phyloP scores from a whole-genome alignment of 1,284 basidiomycete species.

The Tranzscheliella williamsii region DNA sequence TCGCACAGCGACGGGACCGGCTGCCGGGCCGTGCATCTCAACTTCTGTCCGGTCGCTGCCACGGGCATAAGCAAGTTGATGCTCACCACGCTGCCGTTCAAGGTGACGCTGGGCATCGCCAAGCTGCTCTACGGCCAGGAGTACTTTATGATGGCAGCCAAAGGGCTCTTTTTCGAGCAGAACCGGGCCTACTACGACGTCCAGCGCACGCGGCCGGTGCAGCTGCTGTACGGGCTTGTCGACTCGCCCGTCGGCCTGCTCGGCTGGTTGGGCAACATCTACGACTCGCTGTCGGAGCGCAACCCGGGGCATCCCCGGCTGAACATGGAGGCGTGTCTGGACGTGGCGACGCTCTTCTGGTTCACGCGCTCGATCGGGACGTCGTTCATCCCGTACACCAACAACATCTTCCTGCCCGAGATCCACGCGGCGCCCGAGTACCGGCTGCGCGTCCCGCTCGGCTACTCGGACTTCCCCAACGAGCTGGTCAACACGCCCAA shows the following conservation, averaged over 20 bases:
- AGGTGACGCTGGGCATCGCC: conserved; percentile 25
- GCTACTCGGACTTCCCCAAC: conserved; percentile 43
- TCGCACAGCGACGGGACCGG: conserved; percentile 39
- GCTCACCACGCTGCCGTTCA: conserved; percentile 16
- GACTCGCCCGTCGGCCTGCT: conserved; percentile 47
- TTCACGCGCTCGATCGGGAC: conserved; percentile 44
- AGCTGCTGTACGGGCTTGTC: conserved; percentile 37
- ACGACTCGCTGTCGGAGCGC: conserved; percentile 17
- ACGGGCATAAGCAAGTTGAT: conserved; percentile 32
- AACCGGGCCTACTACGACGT: conserved; percentile 45
- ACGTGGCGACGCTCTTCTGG: conserved; percentile 36
- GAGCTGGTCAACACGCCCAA: conserved; percentile 42
- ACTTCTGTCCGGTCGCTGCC: conserved; percentile 47
- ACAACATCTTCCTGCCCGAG: conserved; percentile 37
- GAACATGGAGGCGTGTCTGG: conserved; percentile 31
- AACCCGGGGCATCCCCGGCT: conserved; percentile 17
- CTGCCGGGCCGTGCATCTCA: conserved; percentile 49
- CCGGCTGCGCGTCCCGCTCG: conserved; percentile 33
- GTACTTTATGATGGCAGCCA: conserved; percentile 18
- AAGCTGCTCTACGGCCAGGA: conserved; percentile 34
- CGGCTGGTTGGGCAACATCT: conserved; percentile 45
- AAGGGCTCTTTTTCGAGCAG: conserved; percentile 26
- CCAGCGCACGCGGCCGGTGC: conserved; percentile 28
- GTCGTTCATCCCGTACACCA: conserved; percentile 45
- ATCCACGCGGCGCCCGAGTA: conserved; percentile 23